Evolutionary conservation across 305 asterid species (phyloP), one percentile per base, ranked within the genome.

Genomic region (Andrographis paniculata): DNA sequence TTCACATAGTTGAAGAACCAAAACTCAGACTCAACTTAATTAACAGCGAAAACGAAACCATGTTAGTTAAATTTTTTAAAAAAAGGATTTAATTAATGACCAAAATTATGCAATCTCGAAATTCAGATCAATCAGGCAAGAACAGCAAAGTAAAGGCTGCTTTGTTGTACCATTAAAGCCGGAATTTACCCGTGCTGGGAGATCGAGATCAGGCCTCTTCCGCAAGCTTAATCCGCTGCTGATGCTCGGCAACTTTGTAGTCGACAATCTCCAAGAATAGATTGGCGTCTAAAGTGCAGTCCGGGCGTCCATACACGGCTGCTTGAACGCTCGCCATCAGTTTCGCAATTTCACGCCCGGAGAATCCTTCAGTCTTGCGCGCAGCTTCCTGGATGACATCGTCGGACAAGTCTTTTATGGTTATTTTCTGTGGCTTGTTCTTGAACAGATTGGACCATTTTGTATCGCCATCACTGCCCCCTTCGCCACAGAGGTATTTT

Each of bases 241-340:
- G 70, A 71, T 91, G 99, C 74, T 91, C 99, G 0, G 63, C 70
- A 0, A 84, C 94, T 72, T 87, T 91, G 66, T 80, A 87, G 48
- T 83, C 89, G 24, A 91, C 93, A 21, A 91, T 64, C 72, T 91
- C 95, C 54, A 35, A 61, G 60, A 91, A 91, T 43, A 91, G 52
- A 41, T 63, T 60, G 4, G 82, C 48, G 67, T 87, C 94, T 45
- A 91, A 66, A 42, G 71, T 72, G 15, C 99, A 91, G 50, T 83
- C 87, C 0, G 94, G 83, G 14, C 94, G 66, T 17, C 95, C 99
- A 42, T 87, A 91, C 0, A 91, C 95, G 4, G 93, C 76, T 12
- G 96, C 99, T 58, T 91, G 99, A 40, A 87, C 82, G 20, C 99
- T 70, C 9, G 99, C 99, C 87, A 91, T 71, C 20, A 91, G 94